Evolutionary conservation across 306 rosid genomes (phyloP).

Genomic region (Mucuna pruriens): DNA sequence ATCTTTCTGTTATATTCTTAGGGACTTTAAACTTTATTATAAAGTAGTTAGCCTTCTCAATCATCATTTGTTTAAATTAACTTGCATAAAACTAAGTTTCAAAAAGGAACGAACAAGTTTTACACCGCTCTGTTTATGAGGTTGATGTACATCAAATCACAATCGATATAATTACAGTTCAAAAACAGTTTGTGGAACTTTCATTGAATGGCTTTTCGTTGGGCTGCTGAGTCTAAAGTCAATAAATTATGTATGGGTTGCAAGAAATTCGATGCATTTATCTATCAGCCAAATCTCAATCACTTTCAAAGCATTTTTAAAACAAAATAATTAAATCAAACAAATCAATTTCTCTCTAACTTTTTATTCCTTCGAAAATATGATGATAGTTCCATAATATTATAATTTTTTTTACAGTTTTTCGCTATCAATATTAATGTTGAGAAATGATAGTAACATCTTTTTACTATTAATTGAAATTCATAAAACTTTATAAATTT

Average conservation of each 20-base stretch:
- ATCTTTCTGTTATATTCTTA: background rate
- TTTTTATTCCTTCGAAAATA: too few species aligned
- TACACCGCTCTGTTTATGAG: background rate
- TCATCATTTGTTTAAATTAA: background rate
- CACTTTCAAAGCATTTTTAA: background rate
- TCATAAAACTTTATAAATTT: too few species aligned
- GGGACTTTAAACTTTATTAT: background rate
- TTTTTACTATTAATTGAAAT: too few species aligned
- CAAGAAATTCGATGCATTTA: background rate
- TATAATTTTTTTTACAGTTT: too few species aligned
- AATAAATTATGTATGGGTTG: background rate
- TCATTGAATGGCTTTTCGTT: background rate
- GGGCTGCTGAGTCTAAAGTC: conserved; percentile 14
- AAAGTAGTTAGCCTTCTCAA: background rate
- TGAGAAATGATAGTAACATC: too few species aligned
- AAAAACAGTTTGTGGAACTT: background rate
- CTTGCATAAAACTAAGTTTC: background rate
- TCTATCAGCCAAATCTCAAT: background rate
- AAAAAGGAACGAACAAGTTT: background rate
- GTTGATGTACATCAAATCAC: background rate
- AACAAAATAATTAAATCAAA: background rate
- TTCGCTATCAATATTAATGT: too few species aligned
- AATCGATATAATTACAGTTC: background rate
- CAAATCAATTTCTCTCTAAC: background rate
- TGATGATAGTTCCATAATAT: background rate